Base-by-base conservation (phyloP, 345 rosid genomes). In the Leavenworthia alabamica region DNA sequence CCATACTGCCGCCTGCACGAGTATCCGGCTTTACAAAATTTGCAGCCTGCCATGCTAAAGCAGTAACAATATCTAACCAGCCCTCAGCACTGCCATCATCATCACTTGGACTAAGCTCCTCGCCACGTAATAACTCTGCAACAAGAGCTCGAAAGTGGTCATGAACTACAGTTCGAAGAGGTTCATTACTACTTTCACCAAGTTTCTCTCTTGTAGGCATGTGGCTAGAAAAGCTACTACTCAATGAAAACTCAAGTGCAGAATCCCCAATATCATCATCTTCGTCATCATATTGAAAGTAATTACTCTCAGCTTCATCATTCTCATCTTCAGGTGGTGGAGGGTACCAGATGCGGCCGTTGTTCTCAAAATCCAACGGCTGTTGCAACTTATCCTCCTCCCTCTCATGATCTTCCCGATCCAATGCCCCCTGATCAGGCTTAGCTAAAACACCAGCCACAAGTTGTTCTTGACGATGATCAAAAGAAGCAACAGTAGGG, bases 1-100 rank as follows among this genome's bases (percentile, higher is more conserved):
- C 99, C 99, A 94, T 94, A 77, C 97, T 94, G 66, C 97, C 99
- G 19, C 97, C 99, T 64, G 74, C 82, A 75, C 96, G 86, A 62
- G 96, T 94, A 77, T 94, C 96, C 8, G 99, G 99, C 73, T 86
- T 94, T 62, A 94, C 95, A 72, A 80, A 94, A 70, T 66, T 88
- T 0, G 99, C 99, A 72, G 97, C 97, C 79, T 90, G 95, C 96
- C 92, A 88, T 9, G 99, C 95, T 64, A 90, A 33, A 60, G 70
- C 40, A 6, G 97, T 84, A 64, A 94, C 80, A 59, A 86, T 79
- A 73, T 86, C 93, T 56, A 88, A 78, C 99, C 99, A 94, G 70
- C 81, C 85, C 13, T 74, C 91, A 37, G 56, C 51, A 63, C 67
- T 50, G 11, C 73, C 84, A 64, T 82, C 95, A 64, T 82, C 95